These are phyloP conservation scores for Beta macrorhiza DNA, from an alignment of 179 eudicot species.

Conservation along the genomic window DNA sequence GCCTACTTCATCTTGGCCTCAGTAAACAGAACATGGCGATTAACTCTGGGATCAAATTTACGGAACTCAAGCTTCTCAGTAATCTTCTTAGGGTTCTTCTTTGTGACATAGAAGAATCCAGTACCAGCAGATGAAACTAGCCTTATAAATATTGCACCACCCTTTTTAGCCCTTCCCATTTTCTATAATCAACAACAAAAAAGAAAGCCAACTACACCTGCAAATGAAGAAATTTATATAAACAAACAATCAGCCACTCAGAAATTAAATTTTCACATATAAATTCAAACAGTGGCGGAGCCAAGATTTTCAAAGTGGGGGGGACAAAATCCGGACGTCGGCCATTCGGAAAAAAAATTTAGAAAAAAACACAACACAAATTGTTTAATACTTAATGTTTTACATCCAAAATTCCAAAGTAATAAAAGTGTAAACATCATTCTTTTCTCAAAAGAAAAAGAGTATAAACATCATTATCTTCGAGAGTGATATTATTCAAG, in stretches of 20 bases:
- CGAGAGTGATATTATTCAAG: constrained; percentile 13
- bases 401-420: not conserved
- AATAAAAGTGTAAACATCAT: too few relatives aligned
- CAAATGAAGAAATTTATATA: not conserved
- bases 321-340: too few relatives aligned
- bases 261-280: too few relatives aligned
- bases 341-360: too few relatives aligned
- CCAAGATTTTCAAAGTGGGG: too few relatives aligned
- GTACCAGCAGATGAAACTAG: constrained; percentile 95
- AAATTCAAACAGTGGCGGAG: too few relatives aligned
- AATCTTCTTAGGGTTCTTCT: constrained; percentile 73
- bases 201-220: constrained; percentile 15
- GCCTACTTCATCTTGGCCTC: constrained; percentile 78
- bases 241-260: too few relatives aligned
- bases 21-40: constrained; percentile 81
- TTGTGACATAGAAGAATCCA: constrained; percentile 87
- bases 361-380: too few relatives aligned
- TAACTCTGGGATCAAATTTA: constrained; percentile 86
- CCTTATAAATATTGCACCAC: constrained; percentile 73
- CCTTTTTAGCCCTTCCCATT: constrained; percentile 82
- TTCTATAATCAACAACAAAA: constrained; percentile 3
- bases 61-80: constrained; percentile 81
- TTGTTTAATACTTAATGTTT: too few relatives aligned
- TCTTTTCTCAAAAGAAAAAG: not conserved
- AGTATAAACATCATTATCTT: not conserved